phyloP scores from a whole-genome alignment of 768 basidiomycete genomes.

The Russula emetica region DNA sequence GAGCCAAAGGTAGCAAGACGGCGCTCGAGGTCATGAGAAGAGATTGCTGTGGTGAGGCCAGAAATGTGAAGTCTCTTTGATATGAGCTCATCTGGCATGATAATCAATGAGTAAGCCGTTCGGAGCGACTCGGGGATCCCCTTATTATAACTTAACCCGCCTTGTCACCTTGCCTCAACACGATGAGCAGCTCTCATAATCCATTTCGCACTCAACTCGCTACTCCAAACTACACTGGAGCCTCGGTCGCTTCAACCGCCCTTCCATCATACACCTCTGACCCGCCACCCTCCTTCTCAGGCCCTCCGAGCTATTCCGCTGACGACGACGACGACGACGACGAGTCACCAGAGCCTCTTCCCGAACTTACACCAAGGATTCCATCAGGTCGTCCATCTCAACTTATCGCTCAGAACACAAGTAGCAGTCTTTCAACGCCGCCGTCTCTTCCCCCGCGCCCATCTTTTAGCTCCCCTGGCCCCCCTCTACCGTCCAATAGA shows the following conservation, averaged over 20 bases:
- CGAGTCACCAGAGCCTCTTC: constrained; percentile 8
- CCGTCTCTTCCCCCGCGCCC: constrained; percentile 14
- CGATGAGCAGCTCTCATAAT: constrained; percentile 12
- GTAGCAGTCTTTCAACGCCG: background rate
- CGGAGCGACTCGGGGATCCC: background rate
- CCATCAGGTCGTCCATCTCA: background rate
- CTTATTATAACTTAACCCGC: background rate
- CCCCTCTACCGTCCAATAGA: background rate
- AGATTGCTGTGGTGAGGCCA: constrained; percentile 66
- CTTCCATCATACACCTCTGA: background rate
- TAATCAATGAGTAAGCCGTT: background rate
- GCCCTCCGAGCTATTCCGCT: constrained; percentile 8
- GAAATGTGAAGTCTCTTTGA: constrained; percentile 70
- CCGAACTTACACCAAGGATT: constrained; percentile 10
- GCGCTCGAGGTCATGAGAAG: constrained; percentile 49
- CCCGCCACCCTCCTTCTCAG: background rate
- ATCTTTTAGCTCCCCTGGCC: background rate
- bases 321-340: constrained; percentile 10
- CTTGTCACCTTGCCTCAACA: background rate
- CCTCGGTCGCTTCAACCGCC: constrained; percentile 1
- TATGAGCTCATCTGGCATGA: constrained; percentile 25
- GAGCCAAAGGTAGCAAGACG: constrained; percentile 64
- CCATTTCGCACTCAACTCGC: constrained; percentile 17
- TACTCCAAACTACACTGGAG: constrained; percentile 18
- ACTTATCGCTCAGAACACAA: background rate